Base-by-base conservation (phyloP, 1,284 basidiomycete species). In the Wallemia mellicola region DNA sequence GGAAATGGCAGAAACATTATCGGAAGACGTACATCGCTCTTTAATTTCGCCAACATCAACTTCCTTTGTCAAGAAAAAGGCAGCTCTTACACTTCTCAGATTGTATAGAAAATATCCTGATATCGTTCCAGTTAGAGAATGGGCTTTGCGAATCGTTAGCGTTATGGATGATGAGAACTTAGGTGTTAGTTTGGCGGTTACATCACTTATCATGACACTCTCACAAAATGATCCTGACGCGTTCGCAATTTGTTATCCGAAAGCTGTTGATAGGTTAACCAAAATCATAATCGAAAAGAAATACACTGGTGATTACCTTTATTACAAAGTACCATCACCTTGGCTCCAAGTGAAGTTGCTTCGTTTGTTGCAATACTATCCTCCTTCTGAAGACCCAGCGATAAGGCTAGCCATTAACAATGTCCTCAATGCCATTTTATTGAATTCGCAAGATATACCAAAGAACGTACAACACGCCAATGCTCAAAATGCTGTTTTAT, bases 381-480 rank as follows among this genome's bases (percentile, higher is more conserved):
- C 91, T 3, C 86, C 89, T 1, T 82, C 88, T 64, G 88, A 91
- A 67, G 91, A 96, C 68, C 76, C 80, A 0, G 79, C 85, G 14
- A 73, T 94, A 61, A 77, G 79, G 26, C 76, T 76, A 17, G 81
- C 83, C 28, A 73, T 98, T 60, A 79, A 88, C 64, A 78, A 83
- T 60, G 84, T 95, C 24, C 73, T 99, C 32, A 82, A 89, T 66
- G 83, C 83, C 1, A 82, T 91, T 66, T 86, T 98, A 77, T 83
- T 83, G 65, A 88, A 86, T 69, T 87, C 87, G n/a, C 82, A 87
- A 27, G 89, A 94, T 66, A 83, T 83, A 17, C 83, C 87, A 17
- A 78, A 87, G 65, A 96, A 96, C 65, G 85, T 96, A 15, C 94
- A 98, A 68, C 94, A 98, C 68, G 95, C 94, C 70, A 98, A 98